Percentiles rank a stretch among this genome's conserved stretches.
phyloP scores from a whole-genome alignment of 129 eudicot species.

The carrot (Daucus carota) region DH1_v3.0 NC_030388.2:1964001-1964500 shows the following conservation, averaged over 20 bases:
- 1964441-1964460: slow-evolving; percentile 89
- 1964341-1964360: background rate
- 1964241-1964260: too few relatives aligned
- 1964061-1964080: background rate
- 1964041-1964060: background rate
- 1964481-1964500: slow-evolving; percentile 69
- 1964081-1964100: background rate
- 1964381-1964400: background rate
- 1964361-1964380: background rate
- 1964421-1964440: slow-evolving; percentile 86
- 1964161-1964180: slow-evolving; percentile 83
- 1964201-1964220: too few relatives aligned
- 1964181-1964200: slow-evolving; percentile 57
- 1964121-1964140: slow-evolving; percentile 93
- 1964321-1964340: too few relatives aligned
- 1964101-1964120: slow-evolving; percentile 14
- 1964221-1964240: too few relatives aligned
- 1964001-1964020: slow-evolving; percentile 73
- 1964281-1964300: too few relatives aligned
- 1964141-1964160: slow-evolving; percentile 82
- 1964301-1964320: too few relatives aligned
- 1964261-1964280: too few relatives aligned
- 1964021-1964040: slow-evolving; percentile 50
- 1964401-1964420: slow-evolving; percentile 65
- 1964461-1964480: slow-evolving; percentile 75